These are phyloP conservation scores for Metarhizium anisopliae DNA, from an alignment of 2,329 filamentous ascomycete species.

Conservation along the genomic window DNA sequence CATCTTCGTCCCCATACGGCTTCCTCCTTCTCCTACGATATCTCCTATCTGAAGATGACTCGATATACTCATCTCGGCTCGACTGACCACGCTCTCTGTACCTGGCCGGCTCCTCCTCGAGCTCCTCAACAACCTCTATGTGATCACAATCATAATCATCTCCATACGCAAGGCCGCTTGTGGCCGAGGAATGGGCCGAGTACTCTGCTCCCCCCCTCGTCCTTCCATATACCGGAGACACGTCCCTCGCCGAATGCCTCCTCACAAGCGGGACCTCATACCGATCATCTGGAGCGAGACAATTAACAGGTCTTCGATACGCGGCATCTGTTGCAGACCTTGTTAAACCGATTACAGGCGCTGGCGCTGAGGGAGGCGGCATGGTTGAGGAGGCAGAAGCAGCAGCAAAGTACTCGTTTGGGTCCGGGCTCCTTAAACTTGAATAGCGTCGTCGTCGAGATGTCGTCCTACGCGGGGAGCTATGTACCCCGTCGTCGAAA, in stretches of 20 bases:
- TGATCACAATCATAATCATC: constrained; percentile 1
- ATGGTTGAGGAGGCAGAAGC: constrained; percentile 11
- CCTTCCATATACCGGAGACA: constrained; percentile 7
- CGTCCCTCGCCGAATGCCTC: constrained; percentile 10
- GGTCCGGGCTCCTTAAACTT: constrained; percentile 18
- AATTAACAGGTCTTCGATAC: constrained; percentile 19
- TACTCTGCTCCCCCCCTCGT: neutral
- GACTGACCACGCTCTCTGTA: constrained; percentile 9
- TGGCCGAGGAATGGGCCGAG: constrained; percentile 1
- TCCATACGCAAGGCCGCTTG: constrained; percentile 2
- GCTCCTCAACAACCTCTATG: constrained; percentile 20
- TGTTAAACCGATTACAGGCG: constrained; percentile 8
- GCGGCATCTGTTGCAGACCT: constrained; percentile 19
- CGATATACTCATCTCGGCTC: constrained; percentile 19
- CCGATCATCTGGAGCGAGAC: constrained; percentile 16
- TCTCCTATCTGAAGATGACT: constrained; percentile 15
- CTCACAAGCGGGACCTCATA: neutral
- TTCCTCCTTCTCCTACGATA: constrained; percentile 14
- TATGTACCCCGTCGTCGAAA: constrained; percentile 21
- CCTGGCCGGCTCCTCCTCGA: constrained; percentile 11
- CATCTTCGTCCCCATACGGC: constrained; percentile 16
- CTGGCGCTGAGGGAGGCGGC: constrained; percentile 17
- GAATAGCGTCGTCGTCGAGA: constrained; percentile 12
- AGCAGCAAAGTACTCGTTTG: constrained; percentile 11
- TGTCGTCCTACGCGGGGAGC: constrained; percentile 20